Evolutionary conservation across 805 yeast genomes (phyloP).

Genomic region (Nakazawaea peltata): DNA sequence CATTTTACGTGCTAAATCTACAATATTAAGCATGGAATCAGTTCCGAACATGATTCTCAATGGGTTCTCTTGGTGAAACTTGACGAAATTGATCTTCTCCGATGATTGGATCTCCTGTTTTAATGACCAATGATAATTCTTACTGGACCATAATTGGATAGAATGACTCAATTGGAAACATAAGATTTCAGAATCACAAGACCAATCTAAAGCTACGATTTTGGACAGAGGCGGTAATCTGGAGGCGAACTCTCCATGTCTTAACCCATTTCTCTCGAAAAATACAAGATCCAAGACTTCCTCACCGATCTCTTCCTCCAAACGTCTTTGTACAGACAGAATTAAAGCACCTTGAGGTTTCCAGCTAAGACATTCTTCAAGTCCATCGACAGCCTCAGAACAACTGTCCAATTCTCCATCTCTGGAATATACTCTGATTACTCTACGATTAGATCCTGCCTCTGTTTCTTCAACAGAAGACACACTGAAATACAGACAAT

Average conservation of each 20-base stretch:
- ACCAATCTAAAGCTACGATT: slow-evolving; percentile 63
- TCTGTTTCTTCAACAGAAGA: slow-evolving; percentile 46
- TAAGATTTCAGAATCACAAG: slow-evolving; percentile 68
- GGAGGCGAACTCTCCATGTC: slow-evolving; percentile 79
- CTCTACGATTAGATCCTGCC: slow-evolving; percentile 47
- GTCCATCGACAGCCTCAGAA: slow-evolving; percentile 82
- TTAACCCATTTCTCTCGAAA: slow-evolving; percentile 87
- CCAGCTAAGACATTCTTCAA: slow-evolving; percentile 75
- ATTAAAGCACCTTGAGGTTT: slow-evolving; percentile 85
- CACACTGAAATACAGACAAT: slow-evolving; percentile 75
- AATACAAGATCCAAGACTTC: slow-evolving; percentile 53
- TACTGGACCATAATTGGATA: slow-evolving; percentile 85
- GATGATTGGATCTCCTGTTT: slow-evolving; percentile 61
- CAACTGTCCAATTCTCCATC: slow-evolving; percentile 76
- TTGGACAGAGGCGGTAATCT: slow-evolving; percentile 45
- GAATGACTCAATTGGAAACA: slow-evolving; percentile 55
- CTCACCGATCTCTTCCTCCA: slow-evolving; percentile 41
- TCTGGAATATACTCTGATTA: slow-evolving; percentile 73
- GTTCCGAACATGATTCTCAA: slow-evolving; percentile 64
- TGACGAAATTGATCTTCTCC: slow-evolving; percentile 33
- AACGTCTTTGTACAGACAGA: slow-evolving; percentile 68
- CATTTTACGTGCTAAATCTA: slow-evolving; percentile 58
- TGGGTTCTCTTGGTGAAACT: slow-evolving; percentile 90
- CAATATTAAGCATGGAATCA: slow-evolving; percentile 40
- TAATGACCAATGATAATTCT: slow-evolving; percentile 93